phyloP scores from a whole-genome alignment of 495 filamentous ascomycete genomes.

The Aspergillus panamensis region DNA sequence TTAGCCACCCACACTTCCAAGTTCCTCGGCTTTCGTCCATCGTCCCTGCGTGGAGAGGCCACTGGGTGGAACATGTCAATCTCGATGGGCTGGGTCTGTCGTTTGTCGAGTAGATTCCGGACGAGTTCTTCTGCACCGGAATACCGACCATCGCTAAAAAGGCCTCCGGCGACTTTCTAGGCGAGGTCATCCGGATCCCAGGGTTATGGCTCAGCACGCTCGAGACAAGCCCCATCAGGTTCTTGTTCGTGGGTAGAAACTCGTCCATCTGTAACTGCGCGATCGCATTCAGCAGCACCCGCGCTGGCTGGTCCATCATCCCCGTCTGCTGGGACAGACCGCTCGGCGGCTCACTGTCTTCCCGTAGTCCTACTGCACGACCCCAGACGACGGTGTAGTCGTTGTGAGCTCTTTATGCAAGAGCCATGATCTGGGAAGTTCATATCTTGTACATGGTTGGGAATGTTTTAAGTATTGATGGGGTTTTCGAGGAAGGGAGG shows the following conservation, averaged over 20 bases:
- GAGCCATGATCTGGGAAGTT: too few species aligned
- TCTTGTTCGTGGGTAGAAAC: too few species aligned
- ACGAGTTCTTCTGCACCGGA: not conserved
- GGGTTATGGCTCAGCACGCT: too few species aligned
- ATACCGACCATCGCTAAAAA: not conserved
- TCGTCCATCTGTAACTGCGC: not conserved
- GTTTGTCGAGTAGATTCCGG: not conserved
- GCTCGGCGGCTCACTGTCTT: constrained; percentile 29
- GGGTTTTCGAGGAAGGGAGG: too few species aligned
- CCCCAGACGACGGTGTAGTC: constrained; percentile 36
- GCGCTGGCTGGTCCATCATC: constrained; percentile 31
- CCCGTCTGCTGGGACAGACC: constrained; percentile 35
- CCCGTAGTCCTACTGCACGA: constrained; percentile 39
- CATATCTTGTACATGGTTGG: too few species aligned
- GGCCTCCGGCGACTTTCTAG: not conserved
- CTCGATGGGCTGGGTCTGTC: not conserved
- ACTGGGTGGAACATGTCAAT: not conserved
- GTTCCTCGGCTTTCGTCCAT: constrained; percentile 29
- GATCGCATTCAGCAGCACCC: constrained; percentile 20
- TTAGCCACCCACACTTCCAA: constrained; percentile 16
- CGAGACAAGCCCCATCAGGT: too few species aligned
- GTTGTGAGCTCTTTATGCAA: too few species aligned
- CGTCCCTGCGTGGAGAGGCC: constrained; percentile 27
- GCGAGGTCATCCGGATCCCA: not conserved
- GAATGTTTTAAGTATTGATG: too few species aligned